Percentiles rank a stretch among this genome's conserved stretches.
Evolutionary conservation across 2,329 filamentous ascomycete genomes (phyloP).

Genomic region (Passalora sequoiae): DNA sequence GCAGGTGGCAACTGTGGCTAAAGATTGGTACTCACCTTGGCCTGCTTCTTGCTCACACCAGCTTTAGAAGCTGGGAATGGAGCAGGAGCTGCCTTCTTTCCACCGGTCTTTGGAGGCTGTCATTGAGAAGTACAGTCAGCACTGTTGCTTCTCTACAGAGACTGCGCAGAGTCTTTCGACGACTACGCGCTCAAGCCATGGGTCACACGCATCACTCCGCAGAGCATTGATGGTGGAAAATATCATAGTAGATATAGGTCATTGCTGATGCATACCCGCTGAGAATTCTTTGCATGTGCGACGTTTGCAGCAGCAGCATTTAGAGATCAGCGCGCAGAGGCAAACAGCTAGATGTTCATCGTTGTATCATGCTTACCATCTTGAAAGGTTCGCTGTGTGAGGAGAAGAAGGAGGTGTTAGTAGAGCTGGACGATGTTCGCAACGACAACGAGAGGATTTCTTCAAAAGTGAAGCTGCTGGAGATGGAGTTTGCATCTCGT

Average conservation of each 20-base stretch:
- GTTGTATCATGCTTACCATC: conserved; percentile 24
- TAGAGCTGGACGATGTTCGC: conserved; percentile 9
- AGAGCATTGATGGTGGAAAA: conserved; percentile 22
- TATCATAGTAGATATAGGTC: conserved; percentile 19
- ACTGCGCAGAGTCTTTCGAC: conserved; percentile 41
- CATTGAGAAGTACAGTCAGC: conserved; percentile 99
- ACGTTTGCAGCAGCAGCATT: conserved; percentile 11
- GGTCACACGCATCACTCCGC: conserved; percentile 26
- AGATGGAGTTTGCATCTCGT: too few relatives aligned
- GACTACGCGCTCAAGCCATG: conserved; percentile 48
- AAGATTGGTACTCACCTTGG: conserved; percentile 80
- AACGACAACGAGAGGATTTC: conserved; percentile 11
- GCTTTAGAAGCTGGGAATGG: conserved; percentile 95
- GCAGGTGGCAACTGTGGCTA: too few relatives aligned
- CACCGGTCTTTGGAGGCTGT: conserved; percentile 88
- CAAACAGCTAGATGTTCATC: conserved; percentile 15
- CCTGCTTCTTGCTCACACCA: conserved; percentile 78
- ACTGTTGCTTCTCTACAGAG: conserved; percentile 89
- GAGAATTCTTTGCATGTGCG: conserved; percentile 14
- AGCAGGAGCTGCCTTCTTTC: conserved; percentile 97
- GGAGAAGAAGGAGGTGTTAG: conserved; percentile 2
- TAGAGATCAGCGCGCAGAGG: conserved; percentile 24
- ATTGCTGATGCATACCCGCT: conserved; percentile 23
- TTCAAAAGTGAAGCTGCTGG: neutral
- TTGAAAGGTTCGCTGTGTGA: conserved; percentile 15